Evolutionary conservation across 768 basidiomycete genomes (phyloP).

Genomic region (Mycena galopus): DNA sequence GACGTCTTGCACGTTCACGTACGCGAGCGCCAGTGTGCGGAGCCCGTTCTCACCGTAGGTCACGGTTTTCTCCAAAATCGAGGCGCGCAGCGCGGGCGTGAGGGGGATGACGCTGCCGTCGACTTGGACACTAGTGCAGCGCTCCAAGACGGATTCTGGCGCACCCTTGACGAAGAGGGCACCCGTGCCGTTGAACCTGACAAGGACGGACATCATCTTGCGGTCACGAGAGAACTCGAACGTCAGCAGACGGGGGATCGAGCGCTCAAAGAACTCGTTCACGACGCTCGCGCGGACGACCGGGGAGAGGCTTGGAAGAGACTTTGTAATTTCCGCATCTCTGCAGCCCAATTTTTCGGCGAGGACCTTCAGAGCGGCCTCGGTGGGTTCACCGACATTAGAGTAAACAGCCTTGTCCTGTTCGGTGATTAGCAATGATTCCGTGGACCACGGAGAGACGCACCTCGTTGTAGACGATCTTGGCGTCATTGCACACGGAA

Average conservation of each 20-base stretch:
- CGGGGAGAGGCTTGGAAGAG: constrained; percentile 68
- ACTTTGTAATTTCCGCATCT: constrained; percentile 67
- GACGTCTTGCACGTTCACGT: constrained; percentile 80
- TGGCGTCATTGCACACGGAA: constrained; percentile 95
- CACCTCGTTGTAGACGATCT: constrained; percentile 86
- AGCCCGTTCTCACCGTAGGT: constrained; percentile 87
- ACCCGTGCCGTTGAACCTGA: constrained; percentile 74
- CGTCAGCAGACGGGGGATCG: constrained; percentile 86
- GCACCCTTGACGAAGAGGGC: constrained; percentile 95
- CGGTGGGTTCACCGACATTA: constrained; percentile 96
- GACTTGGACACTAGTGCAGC: constrained; percentile 82
- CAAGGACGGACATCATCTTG: constrained; percentile 99
- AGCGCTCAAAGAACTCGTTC: constrained; percentile 84
- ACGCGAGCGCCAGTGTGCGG: constrained; percentile 93
- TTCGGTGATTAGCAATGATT: constrained; percentile 16
- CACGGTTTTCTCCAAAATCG: constrained; percentile 74
- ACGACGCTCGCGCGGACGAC: constrained; percentile 82
- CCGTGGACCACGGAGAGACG: constrained; percentile 38
- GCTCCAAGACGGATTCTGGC: constrained; percentile 93
- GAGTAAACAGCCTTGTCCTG: constrained; percentile 85
- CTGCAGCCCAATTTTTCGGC: constrained; percentile 93
- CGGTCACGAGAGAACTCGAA: constrained; percentile 99
- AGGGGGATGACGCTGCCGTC: constrained; percentile 76
- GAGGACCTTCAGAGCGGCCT: constrained; percentile 95
- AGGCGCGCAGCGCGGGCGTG: constrained; percentile 68